Base-by-base conservation (phyloP, 176 grass and related monocot genomes). In the Phoenix dactylifera region DNA sequence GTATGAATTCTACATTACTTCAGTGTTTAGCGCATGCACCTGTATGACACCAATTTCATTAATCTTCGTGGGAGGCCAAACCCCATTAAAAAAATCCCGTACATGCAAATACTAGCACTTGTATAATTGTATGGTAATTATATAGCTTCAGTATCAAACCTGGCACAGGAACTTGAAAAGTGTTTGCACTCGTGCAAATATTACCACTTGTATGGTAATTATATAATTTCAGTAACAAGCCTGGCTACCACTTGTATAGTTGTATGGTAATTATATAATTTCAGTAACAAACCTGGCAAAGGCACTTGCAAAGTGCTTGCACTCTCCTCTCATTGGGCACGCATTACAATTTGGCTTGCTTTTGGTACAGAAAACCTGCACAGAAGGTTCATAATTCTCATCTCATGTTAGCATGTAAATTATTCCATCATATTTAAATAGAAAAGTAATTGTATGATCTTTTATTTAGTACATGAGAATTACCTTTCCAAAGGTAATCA, bases 401-500 rank as follows among this genome's bases (percentile, higher is more conserved):
- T 64, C 39, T 44, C 26, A 29, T 4, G 67, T 10, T 44, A 54
- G 52, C 48, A 61, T 60, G 32, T 44, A 44, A 10, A 44, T 44
- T 44, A 12, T 44, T 44, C 1, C 35, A 9, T 44, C 18, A 60
- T 53, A 55, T 51, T 63, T 32, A 25, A 60, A 64, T 12, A 12
- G 51, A 44, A 70, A 73, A 25, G 1, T 1, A 35, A 65, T 17
- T 63, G 35, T 44, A 35, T 51, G 50, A 12, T 50, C n/a, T 32
- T 50, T 25, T 51, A 39, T 32, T 54, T 49, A 54, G 49, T 18
- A 58, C 64, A 55, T 44, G 35, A 44, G 7, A 44, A 68, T 23
- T 79, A 84, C 81, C 81, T 84, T 84, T 74, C 81, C 81, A 0
- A 79, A 84, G 54, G 81, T 84, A 78, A 84, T 84, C 81, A 84